phyloP scores from a whole-genome alignment of 805 yeast genomes.

The Suhomyces canberraensis region DNA sequence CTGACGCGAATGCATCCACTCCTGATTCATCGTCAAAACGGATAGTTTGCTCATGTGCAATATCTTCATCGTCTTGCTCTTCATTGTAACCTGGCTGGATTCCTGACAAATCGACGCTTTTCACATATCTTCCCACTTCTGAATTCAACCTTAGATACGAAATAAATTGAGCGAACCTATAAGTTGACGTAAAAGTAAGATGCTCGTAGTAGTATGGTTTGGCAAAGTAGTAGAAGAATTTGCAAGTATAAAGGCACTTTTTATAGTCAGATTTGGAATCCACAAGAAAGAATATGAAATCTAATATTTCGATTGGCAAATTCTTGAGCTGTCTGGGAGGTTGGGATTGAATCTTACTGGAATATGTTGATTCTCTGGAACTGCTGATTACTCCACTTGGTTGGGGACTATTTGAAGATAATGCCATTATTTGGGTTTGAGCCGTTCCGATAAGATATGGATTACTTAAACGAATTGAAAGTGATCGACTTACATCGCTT shows the following conservation, averaged over 20 bases:
- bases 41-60: background rate
- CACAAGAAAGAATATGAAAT: slow-evolving; percentile 34
- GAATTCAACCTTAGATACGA: slow-evolving; percentile 58
- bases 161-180: slow-evolving; percentile 77
- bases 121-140: slow-evolving; percentile 55
- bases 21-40: background rate
- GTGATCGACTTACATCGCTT: slow-evolving; percentile 46
- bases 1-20: background rate
- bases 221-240: slow-evolving; percentile 47
- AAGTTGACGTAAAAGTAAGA: slow-evolving; percentile 64
- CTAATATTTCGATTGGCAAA: slow-evolving; percentile 45
- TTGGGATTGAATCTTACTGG: background rate
- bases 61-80: slow-evolving; percentile 7
- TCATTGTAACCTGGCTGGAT: slow-evolving; percentile 32
- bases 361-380: background rate
- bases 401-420: background rate
- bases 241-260: slow-evolving; percentile 49
- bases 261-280: slow-evolving; percentile 33
- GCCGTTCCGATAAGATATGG: slow-evolving; percentile 10
- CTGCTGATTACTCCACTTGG: background rate
- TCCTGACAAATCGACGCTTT: slow-evolving; percentile 55
- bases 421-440: background rate
- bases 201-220: slow-evolving; percentile 52
- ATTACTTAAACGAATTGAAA: slow-evolving; percentile 29
- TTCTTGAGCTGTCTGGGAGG: slow-evolving; percentile 18